A percentile compares a stretch with the other conserved stretches of the same genome.
These are phyloP conservation scores for Lasiodiplodia sp. DNA, from an alignment of 2,329 filamentous ascomycete genomes.

Conservation along the genomic window DNA sequence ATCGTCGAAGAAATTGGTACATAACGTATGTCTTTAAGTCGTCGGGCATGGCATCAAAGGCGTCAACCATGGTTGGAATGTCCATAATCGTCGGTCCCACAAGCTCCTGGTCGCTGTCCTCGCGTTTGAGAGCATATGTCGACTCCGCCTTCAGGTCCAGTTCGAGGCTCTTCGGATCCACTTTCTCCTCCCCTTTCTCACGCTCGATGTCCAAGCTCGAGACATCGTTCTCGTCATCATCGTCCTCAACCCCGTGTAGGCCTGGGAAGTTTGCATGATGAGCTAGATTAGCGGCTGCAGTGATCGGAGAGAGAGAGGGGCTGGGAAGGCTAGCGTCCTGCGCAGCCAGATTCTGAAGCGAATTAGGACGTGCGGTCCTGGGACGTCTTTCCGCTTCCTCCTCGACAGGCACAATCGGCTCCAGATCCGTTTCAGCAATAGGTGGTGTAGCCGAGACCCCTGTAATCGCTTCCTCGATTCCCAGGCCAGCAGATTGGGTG, in stretches of 20 bases:
- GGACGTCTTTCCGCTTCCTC: conserved; percentile 12
- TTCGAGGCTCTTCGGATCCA: not conserved
- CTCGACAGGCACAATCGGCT: conserved; percentile 60
- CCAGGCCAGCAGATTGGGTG: conserved; percentile 8
- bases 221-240: conserved; percentile 44
- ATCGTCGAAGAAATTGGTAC: conserved; percentile 91
- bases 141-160: not conserved
- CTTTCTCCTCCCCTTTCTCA: conserved; percentile 19
- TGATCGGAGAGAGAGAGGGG: conserved; percentile 88
- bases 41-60: conserved; percentile 88
- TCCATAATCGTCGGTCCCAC: conserved; percentile 66
- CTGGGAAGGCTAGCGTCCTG: conserved; percentile 94
- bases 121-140: not conserved
- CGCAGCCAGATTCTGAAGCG: conserved; percentile 73
- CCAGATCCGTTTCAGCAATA: conserved; percentile 74
- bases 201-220: conserved; percentile 44
- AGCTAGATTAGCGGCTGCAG: conserved; percentile 72
- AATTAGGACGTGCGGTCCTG: conserved; percentile 49
- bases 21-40: conserved; percentile 96
- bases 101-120: conserved; percentile 42
- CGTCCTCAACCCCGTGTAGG: conserved; percentile 37
- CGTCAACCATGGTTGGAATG: conserved; percentile 84
- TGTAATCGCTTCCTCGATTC: conserved; percentile 31
- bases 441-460: conserved; percentile 77
- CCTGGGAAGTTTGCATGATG: conserved; percentile 44